These are phyloP conservation scores for Kluyveromyces aestuarii DNA, from an alignment of 805 yeast species.

Conservation along the genomic window DNA sequence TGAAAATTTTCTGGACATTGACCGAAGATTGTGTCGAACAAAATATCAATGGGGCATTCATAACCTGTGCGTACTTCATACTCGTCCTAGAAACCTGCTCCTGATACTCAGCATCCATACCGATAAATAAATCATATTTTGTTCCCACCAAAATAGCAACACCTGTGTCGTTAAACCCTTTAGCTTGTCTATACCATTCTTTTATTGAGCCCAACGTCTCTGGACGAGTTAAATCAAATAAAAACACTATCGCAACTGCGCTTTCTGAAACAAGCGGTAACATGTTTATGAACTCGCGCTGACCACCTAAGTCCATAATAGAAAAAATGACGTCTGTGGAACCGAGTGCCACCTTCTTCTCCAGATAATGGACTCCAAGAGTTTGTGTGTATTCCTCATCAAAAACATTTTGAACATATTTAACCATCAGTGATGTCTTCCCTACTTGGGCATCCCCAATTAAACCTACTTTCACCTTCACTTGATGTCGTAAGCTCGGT, in stretches of 20 bases:
- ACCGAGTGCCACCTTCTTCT: constrained; percentile 73
- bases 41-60: constrained; percentile 79
- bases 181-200: constrained; percentile 90
- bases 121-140: constrained; percentile 80
- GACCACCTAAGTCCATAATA: constrained; percentile 96
- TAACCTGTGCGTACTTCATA: constrained; percentile 75
- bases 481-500: constrained; percentile 12
- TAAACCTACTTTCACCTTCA: constrained; percentile 68
- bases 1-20: constrained; percentile 88
- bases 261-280: constrained; percentile 85
- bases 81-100: constrained; percentile 76
- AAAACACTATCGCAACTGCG: constrained; percentile 82
- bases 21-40: constrained; percentile 89
- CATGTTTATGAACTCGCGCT: constrained; percentile 91
- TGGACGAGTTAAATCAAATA: constrained; percentile 84
- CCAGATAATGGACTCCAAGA: constrained; percentile 91
- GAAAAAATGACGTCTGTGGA: constrained; percentile 84
- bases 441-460: constrained; percentile 96
- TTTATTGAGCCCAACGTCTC: constrained; percentile 79
- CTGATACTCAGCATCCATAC: constrained; percentile 71
- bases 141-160: constrained; percentile 90
- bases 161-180: constrained; percentile 84
- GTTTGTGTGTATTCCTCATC: constrained; percentile 92
- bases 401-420: constrained; percentile 90
- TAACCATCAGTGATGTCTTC: constrained; percentile 91